Evolutionary conservation across 257 asterid species (phyloP), one percentile per base, ranked within the genome.

Genomic region (Lycium ferocissimum): DNA sequence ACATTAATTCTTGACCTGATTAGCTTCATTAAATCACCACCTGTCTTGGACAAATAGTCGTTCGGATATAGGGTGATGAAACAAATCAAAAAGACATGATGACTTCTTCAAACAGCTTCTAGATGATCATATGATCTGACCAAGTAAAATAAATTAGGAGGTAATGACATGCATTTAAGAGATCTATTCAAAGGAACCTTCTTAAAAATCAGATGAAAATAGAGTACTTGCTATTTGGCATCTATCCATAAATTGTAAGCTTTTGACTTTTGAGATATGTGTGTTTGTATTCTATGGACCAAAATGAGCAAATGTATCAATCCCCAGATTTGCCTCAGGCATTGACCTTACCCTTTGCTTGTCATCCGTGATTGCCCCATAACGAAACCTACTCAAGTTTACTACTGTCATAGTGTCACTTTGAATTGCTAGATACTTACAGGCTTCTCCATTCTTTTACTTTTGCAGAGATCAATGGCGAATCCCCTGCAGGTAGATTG

Each of bases 331-430:
- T 26, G 33, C 33, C 67, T 91, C 94, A 17, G 93, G 95, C 93
- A 90, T 89, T 18, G 95, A 93, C 94, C 90, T 91, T 81, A 91
- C 45, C 82, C 94, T 87, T 83, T 91, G 93, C 72, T 91, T 92
- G 78, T 89, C 91, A 54, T 92, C 94, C 3, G 90, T 84, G 78
- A 92, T 91, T 59, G 94, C 95, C 94, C 91, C 90, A 85, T 92
- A 91, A 61, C 91, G 93, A 83, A 92, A 91, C 90, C 92, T 91
- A 90, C 83, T 79, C 67, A 7, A 59, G 2, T 9, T 33, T n/a
- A 20, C 22, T 53, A 45, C 20, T 85, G 15, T 26, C 33, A 26
- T 26, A 26, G 33, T 26, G 33, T 53, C 35, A 58, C 22, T 57
- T 15, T 18, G 40, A 58, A 35, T 38, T 22, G 51, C 35, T 71